Conservation (phyloP, 208 protist genomes). For the Leishmania turanica region DNA sequence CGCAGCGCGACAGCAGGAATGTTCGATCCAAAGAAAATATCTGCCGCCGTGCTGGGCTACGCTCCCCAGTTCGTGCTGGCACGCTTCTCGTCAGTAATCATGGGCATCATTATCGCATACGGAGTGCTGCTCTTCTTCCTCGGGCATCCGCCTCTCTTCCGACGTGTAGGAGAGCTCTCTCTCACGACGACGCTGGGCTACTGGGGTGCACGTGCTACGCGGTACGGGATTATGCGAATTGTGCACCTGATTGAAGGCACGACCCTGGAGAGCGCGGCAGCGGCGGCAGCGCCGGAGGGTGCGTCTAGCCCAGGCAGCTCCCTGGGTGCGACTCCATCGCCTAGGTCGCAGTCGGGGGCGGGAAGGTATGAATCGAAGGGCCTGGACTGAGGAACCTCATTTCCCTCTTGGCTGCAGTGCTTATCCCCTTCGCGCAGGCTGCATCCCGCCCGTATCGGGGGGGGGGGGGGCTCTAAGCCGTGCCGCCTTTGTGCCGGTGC, state of each 20-base stretch:
- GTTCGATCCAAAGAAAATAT: conserved; percentile 39
- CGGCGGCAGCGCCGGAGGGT: neutral
- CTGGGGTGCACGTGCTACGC: conserved; percentile 24
- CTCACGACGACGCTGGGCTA: conserved; percentile 32
- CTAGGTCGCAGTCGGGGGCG: neutral
- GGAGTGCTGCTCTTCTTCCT: conserved; percentile 50
- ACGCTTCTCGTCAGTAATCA: conserved; percentile 52
- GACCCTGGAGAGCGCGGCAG: neutral
- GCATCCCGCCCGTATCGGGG: neutral
- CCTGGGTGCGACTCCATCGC: neutral
- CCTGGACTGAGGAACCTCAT: neutral
- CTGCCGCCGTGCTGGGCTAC: conserved; percentile 27
- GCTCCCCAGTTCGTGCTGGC: conserved; percentile 53
- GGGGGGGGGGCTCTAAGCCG: neutral
- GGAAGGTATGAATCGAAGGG: neutral
- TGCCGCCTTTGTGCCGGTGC: neutral
- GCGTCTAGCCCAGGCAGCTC: neutral
- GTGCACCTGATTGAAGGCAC: conserved; percentile 21
- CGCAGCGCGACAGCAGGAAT: neutral
- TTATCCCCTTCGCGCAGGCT: neutral
- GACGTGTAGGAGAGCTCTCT: conserved; percentile 38
- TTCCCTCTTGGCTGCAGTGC: neutral
- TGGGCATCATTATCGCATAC: conserved; percentile 64
- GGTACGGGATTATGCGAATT: conserved; percentile 27
- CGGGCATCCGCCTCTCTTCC: conserved; percentile 44